Conservation (phyloP, 805 yeast genomes). For the Isabelozyma rhagii region DNA sequence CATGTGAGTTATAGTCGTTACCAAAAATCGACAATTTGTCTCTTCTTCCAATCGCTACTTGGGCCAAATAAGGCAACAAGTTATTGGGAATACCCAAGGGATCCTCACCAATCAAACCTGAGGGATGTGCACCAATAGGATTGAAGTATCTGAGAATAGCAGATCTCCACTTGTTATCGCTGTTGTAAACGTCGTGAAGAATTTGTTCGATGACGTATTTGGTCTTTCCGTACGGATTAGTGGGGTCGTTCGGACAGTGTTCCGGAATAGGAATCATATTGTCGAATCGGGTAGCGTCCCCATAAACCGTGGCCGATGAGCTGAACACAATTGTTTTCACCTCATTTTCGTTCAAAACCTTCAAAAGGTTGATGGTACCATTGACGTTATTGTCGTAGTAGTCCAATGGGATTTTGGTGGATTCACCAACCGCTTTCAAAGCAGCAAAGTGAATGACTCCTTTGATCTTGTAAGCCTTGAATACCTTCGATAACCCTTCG, state of each 20-base stretch:
- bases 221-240: slow-evolving; percentile 76
- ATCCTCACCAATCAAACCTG: slow-evolving; percentile 78
- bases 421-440: slow-evolving; percentile 80
- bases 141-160: slow-evolving; percentile 77
- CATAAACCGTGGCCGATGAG: slow-evolving; percentile 81
- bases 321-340: slow-evolving; percentile 64
- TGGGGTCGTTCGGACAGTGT: slow-evolving; percentile 69
- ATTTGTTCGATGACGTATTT: slow-evolving; percentile 64
- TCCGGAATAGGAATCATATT: slow-evolving; percentile 80
- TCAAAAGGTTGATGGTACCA: slow-evolving; percentile 60
- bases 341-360: slow-evolving; percentile 44
- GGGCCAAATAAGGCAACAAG: slow-evolving; percentile 70
- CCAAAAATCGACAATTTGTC: slow-evolving; percentile 70
- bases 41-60: slow-evolving; percentile 71
- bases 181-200: slow-evolving; percentile 49
- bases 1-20: slow-evolving; percentile 64
- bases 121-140: slow-evolving; percentile 84
- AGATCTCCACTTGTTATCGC: slow-evolving; percentile 44
- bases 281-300: slow-evolving; percentile 71
- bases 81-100: slow-evolving; percentile 78
- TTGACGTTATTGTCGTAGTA: slow-evolving; percentile 68
- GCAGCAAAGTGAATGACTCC: slow-evolving; percentile 81
- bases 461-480: slow-evolving; percentile 45
- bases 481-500: slow-evolving; percentile 46
- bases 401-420: slow-evolving; percentile 60